Evolutionary conservation across 768 basidiomycete species (phyloP).

Genomic region (Boletus subcaerulescens): DNA sequence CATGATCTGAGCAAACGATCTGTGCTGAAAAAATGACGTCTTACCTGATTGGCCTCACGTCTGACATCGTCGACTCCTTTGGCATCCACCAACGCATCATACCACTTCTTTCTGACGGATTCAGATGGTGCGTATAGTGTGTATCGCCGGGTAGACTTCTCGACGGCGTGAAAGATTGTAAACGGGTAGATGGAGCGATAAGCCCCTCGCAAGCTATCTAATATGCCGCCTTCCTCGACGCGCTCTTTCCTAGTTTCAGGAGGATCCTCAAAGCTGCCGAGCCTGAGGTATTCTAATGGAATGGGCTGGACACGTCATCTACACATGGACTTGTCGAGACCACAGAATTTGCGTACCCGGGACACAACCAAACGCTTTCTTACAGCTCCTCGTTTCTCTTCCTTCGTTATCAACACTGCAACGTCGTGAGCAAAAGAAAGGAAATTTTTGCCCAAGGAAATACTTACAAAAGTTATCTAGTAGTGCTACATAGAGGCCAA

Average conservation of each 20-base stretch:
- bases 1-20: conserved; percentile 7
- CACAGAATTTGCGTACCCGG: conserved; percentile 46
- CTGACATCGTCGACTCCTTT: conserved; percentile 60
- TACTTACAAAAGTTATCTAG: conserved; percentile 75
- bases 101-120: conserved; percentile 59
- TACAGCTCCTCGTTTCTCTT: conserved; percentile 52
- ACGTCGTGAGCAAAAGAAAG: conserved; percentile 1
- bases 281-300: conserved; percentile 72
- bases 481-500: conserved; percentile 60
- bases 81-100: conserved; percentile 55
- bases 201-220: conserved; percentile 53
- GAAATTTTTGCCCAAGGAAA: background rate
- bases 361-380: conserved; percentile 56
- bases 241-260: conserved; percentile 65
- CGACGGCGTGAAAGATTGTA: conserved; percentile 68
- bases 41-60: conserved; percentile 73
- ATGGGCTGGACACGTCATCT: conserved; percentile 54
- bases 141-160: conserved; percentile 56
- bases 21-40: background rate
- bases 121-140: conserved; percentile 69
- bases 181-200: conserved; percentile 68
- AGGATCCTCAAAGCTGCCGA: conserved; percentile 59
- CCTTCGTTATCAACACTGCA: conserved; percentile 63
- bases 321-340: conserved; percentile 1
- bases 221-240: conserved; percentile 52